Percentiles rank a stretch among this genome's conserved stretches.
Evolutionary conservation across 768 basidiomycete species (phyloP).

Genomic region (Guyanaporus albipodus): DNA sequence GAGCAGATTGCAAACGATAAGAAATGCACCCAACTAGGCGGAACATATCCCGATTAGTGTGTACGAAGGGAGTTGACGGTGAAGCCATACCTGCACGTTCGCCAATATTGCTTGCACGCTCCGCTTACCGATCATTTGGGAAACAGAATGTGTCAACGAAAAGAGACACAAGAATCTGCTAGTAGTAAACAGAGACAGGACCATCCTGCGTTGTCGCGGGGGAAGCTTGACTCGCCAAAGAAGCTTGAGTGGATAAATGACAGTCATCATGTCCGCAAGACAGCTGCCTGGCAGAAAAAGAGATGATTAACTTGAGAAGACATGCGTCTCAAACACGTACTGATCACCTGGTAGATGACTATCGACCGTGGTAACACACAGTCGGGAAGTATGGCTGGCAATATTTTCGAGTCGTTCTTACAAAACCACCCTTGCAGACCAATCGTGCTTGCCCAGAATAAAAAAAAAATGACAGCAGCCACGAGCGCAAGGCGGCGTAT

Average conservation of each 20-base stretch:
- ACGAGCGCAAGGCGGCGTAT: conserved; percentile 1
- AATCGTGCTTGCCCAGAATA: conserved; percentile 5
- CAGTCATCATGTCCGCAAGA: background rate
- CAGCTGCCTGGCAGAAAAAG: conserved; percentile 2
- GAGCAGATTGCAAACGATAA: conserved; percentile 14
- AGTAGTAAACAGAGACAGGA: conserved; percentile 11
- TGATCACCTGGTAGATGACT: conserved; percentile 2
- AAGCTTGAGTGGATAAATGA: conserved; percentile 9
- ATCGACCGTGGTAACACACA: conserved; percentile 1
- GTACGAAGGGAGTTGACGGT: background rate
- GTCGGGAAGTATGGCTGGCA: background rate
- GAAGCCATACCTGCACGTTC: background rate
- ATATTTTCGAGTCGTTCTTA: background rate
- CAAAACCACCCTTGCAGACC: conserved; percentile 12
- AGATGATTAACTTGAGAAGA: background rate
- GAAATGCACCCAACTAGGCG: background rate
- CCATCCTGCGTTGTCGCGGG: conserved; percentile 13
- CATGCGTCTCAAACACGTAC: conserved; percentile 1
- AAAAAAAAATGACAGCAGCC: background rate
- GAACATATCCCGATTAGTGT: background rate
- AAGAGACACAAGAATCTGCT: conserved; percentile 7
- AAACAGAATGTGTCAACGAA: conserved; percentile 1
- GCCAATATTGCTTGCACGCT: background rate
- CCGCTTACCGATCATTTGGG: background rate
- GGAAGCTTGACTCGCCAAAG: conserved; percentile 17